Evolutionary conservation across 306 rosid genomes (phyloP).

Genomic region (Cucurbita maxima): DNA sequence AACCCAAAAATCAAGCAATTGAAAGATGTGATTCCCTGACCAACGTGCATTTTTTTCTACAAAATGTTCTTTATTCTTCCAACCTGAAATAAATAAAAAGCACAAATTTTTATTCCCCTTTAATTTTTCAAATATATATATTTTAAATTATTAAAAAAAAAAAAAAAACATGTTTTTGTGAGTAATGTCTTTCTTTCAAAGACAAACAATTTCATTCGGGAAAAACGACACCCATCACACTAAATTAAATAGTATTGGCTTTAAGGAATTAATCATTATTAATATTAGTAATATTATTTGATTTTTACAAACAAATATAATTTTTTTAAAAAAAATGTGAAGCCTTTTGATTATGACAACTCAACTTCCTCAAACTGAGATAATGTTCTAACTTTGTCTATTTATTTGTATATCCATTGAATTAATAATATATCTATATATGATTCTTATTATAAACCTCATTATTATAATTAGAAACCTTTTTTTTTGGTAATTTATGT

Average conservation of each 20-base stretch:
- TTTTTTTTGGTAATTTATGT: too few relatives aligned
- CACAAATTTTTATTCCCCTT: neutral
- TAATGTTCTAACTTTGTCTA: neutral
- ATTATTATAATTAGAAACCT: too few relatives aligned
- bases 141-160: too few relatives aligned
- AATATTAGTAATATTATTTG: too few relatives aligned
- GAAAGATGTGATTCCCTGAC: neutral
- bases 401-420: neutral
- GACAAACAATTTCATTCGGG: neutral
- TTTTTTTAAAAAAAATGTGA: neutral
- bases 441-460: neutral
- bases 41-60: neutral
- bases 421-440: neutral
- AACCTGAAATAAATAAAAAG: neutral
- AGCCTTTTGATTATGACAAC: neutral
- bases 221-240: neutral
- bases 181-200: neutral
- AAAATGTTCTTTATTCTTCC: neutral
- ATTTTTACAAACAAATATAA: too few relatives aligned
- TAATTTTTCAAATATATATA: neutral
- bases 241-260: neutral
- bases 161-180: neutral
- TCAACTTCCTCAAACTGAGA: neutral
- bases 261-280: neutral
- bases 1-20: neutral